Evolutionary conservation across 2,329 filamentous ascomycete species (phyloP), one percentile per base, ranked within the genome.

Genomic region (Penicillium sp.): DNA sequence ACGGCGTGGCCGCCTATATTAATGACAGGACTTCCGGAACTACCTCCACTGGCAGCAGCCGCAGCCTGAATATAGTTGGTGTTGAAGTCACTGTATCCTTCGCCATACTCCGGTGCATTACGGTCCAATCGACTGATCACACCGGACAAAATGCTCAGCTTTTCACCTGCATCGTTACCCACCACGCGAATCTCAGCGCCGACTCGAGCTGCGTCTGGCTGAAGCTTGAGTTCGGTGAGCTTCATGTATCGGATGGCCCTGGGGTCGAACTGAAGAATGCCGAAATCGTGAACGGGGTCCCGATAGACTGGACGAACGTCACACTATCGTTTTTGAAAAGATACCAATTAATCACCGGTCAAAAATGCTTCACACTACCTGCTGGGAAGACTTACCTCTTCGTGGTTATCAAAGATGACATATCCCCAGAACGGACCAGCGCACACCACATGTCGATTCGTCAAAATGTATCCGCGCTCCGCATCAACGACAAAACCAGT

Each of bases 401-500:
- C 93, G 71, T 98, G 93, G 68, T 98, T 98, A 71, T 98, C 95
- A 69, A 98, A 98, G 60, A 98, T 91, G 68, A 88, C 91, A 74
- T 95, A 96, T 42, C 93, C 93, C 87, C 92, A 97, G 72, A 98
- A 98, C 1, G 93, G 93, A 0, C 93, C 93, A 0, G 93, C 81
- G 57, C 93, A 90, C 37, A 97, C 93, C 28, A 98, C 93, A 74
- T 98, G 93, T 51, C 88, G 82, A 69, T 93, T 93, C 9, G 88
- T 93, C 69, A 93, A 72, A 62, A 93, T 92, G 67, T 91, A 90
- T 69, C 93, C 93, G 69, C 83, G 84, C 73, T 95, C 86, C 4
- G 93, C 89, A 74, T 98, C 93, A 23, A 98, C 93, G 13, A 98
- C 91, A 67, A 98, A 98, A 6, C 93, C 93, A 0, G 93, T 98